phyloP scores from a whole-genome alignment of 2,329 filamentous ascomycete genomes.

The Chaetomiaceae sp. region DNA sequence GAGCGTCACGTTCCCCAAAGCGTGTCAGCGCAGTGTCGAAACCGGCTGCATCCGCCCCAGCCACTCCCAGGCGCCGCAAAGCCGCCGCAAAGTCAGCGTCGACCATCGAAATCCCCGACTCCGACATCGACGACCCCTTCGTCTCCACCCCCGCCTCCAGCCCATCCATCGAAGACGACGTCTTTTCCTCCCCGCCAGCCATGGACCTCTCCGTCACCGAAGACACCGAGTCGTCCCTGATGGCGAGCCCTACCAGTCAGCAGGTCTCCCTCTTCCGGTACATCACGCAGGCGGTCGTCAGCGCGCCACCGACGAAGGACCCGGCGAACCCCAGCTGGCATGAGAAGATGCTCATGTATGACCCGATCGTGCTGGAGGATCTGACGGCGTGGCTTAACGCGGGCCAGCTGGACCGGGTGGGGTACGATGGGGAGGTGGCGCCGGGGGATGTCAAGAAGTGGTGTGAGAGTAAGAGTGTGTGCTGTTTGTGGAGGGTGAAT shows the following conservation, averaged over 20 bases:
- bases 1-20: conserved; percentile 3
- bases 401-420: conserved; percentile 58
- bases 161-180: conserved; percentile 25
- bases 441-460: conserved; percentile 72
- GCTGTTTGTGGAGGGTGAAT: conserved; percentile 69
- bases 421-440: conserved; percentile 62
- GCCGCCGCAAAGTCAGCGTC: conserved; percentile 20
- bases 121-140: conserved; percentile 42
- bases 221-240: conserved; percentile 42
- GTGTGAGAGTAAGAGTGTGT: conserved; percentile 84
- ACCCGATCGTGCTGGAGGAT: conserved; percentile 85
- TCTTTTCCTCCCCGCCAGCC: conserved; percentile 42
- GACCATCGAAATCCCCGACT: conserved; percentile 50
- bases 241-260: conserved; percentile 36
- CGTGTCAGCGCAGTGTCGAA: background rate
- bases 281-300: conserved; percentile 53
- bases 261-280: conserved; percentile 45
- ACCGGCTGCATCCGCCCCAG: conserved; percentile 15
- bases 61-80: conserved; percentile 29
- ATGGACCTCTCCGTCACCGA: conserved; percentile 44
- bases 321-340: conserved; percentile 65
- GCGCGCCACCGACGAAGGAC: conserved; percentile 47
- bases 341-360: conserved; percentile 90
- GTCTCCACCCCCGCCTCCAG: conserved; percentile 33
- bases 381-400: conserved; percentile 77